Conservation (phyloP, 441 rosid species). For the Croton laevigatus region DNA sequence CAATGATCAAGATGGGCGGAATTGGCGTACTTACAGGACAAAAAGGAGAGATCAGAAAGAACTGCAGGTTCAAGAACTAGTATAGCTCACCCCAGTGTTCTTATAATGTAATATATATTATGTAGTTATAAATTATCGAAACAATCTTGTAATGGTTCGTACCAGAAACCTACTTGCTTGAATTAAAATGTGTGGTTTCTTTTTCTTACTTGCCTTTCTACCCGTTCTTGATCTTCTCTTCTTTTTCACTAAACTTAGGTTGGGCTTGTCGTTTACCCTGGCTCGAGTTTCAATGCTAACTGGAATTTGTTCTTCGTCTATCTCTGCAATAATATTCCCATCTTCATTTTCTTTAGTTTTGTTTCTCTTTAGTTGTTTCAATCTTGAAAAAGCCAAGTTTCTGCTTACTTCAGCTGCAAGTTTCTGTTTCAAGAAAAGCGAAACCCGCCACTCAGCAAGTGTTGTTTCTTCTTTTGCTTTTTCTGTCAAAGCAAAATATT, state of each 20-base stretch:
- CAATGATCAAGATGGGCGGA: constrained; percentile 62
- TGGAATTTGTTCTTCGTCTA: constrained; percentile 17
- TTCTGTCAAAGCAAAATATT: constrained; percentile 30
- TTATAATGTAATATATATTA: constrained; percentile 2
- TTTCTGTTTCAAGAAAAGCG: constrained; percentile 48
- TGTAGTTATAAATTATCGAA: constrained; percentile 12
- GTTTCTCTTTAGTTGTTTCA: constrained; percentile 22
- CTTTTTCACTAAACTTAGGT: background rate
- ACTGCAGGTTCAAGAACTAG: constrained; percentile 53
- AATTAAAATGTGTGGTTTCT: constrained; percentile 27
- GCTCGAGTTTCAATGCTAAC: constrained; percentile 15
- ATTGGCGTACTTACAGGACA: constrained; percentile 59
- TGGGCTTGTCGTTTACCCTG: constrained; percentile 4
- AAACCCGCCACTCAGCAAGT: constrained; percentile 45
- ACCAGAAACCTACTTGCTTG: constrained; percentile 20
- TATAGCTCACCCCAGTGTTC: background rate
- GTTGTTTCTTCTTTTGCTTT: constrained; percentile 44
- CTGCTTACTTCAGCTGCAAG: constrained; percentile 36
- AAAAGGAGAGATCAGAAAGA: constrained; percentile 61
- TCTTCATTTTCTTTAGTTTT: constrained; percentile 10
- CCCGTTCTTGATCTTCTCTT: constrained; percentile 19
- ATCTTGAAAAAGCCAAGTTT: constrained; percentile 27
- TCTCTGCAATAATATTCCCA: background rate
- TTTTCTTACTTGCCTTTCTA: constrained; percentile 14
- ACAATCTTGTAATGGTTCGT: constrained; percentile 22